Percentiles rank a stretch among this genome's conserved stretches.
Conservation (phyloP, 2,329 filamentous ascomycete species). For the Periconia sp. region DNA sequence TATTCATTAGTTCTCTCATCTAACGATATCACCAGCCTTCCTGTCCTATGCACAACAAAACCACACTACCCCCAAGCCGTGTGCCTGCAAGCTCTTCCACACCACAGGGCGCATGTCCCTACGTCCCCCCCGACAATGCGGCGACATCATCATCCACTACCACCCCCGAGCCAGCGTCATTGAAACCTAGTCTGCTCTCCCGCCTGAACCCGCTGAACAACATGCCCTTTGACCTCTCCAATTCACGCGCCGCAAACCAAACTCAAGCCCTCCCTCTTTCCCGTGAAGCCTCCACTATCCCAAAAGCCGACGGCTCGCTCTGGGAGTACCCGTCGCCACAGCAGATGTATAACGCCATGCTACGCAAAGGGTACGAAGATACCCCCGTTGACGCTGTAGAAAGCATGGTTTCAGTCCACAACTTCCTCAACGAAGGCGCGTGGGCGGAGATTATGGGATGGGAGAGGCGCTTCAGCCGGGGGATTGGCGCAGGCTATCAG, state of each 20-base stretch:
- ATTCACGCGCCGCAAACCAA: constrained; percentile 75
- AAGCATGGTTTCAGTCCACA: constrained; percentile 96
- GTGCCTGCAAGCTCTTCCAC: constrained; percentile 27
- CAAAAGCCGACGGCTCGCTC: constrained; percentile 75
- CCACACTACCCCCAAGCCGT: constrained; percentile 33
- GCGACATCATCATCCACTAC: constrained; percentile 26
- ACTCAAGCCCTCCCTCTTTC: constrained; percentile 72
- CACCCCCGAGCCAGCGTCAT: constrained; percentile 25
- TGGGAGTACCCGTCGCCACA: constrained; percentile 99
- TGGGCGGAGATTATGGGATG: constrained; percentile 94
- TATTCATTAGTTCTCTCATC: background rate
- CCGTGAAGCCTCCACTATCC: constrained; percentile 86
- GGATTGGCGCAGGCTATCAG: constrained; percentile 71
- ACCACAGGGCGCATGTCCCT: constrained; percentile 54
- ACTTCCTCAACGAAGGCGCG: constrained; percentile 96
- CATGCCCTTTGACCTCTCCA: constrained; percentile 88
- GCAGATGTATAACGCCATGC: constrained; percentile 98
- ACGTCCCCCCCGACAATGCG: constrained; percentile 47
- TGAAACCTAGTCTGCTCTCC: constrained; percentile 58
- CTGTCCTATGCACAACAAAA: constrained; percentile 68
- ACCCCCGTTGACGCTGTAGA: constrained; percentile 92
- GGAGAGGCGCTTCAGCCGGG: constrained; percentile 82
- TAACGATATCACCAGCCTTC: constrained; percentile 52
- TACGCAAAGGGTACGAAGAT: constrained; percentile 93
- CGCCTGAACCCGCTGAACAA: constrained; percentile 83